phyloP scores from a whole-genome alignment of 2,329 filamentous ascomycete genomes.

The Pseudogymnoascus sp. region DNA sequence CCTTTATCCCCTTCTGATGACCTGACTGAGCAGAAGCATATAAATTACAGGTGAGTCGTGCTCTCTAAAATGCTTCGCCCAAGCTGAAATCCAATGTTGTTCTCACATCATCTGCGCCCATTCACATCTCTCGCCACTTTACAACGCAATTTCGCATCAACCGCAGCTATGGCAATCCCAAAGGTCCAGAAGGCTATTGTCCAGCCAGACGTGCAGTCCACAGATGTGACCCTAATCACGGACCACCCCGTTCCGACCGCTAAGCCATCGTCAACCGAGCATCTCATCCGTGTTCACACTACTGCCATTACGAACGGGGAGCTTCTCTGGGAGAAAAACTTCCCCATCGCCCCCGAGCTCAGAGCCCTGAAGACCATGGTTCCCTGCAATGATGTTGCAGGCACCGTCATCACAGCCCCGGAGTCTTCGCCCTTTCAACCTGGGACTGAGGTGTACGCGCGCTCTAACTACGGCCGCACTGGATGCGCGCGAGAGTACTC shows the following conservation, averaged over 20 bases:
- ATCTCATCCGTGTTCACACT: slow-evolving; percentile 34
- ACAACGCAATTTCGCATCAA: neutral
- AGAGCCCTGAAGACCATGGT: slow-evolving; percentile 23
- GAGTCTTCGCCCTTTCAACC: slow-evolving; percentile 30
- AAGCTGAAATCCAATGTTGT: neutral
- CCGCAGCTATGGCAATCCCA: neutral
- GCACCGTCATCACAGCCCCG: slow-evolving; percentile 31
- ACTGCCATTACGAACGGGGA: slow-evolving; percentile 36
- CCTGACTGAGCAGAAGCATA: neutral
- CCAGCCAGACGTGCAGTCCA: slow-evolving; percentile 12
- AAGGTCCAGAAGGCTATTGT: neutral
- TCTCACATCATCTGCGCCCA: neutral
- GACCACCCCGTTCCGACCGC: slow-evolving; percentile 21
- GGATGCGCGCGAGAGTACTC: slow-evolving; percentile 33
- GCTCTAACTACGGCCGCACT: slow-evolving; percentile 29
- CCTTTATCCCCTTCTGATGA: neutral
- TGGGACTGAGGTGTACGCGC: slow-evolving; percentile 33
- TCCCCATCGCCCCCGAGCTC: slow-evolving; percentile 17
- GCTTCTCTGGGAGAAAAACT: slow-evolving; percentile 34
- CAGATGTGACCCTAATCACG: slow-evolving; percentile 9
- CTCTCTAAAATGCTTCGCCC: neutral
- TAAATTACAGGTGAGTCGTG: neutral
- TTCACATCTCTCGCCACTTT: neutral
- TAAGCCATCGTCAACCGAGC: slow-evolving; percentile 21
- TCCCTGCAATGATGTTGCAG: slow-evolving; percentile 36